Evolutionary conservation across 2,329 filamentous ascomycete genomes (phyloP).

Genomic region (Ophiostoma ips): DNA sequence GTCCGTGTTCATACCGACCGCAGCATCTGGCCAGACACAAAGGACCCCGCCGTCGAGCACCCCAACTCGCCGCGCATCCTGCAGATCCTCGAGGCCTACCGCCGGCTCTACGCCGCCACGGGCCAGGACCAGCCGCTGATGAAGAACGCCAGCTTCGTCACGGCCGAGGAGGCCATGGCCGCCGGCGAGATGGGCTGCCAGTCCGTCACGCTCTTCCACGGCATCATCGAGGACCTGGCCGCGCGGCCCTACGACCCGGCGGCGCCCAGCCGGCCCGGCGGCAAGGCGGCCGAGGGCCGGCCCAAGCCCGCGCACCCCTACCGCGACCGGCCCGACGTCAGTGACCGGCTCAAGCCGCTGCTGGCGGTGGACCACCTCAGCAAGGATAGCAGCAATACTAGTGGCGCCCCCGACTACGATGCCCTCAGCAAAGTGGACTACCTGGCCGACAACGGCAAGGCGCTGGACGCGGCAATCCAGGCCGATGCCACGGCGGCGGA

Average conservation of each 20-base stretch:
- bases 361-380: constrained; percentile 26
- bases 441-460: constrained; percentile 29
- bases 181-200: constrained; percentile 32
- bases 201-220: constrained; percentile 29
- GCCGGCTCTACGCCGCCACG: constrained; percentile 29
- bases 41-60: constrained; percentile 32
- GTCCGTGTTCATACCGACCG: constrained; percentile 28
- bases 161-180: constrained; percentile 30
- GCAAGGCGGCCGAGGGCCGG: constrained; percentile 15
- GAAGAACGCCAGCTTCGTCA: constrained; percentile 33
- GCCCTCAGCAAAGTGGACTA: constrained; percentile 28
- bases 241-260: constrained; percentile 19
- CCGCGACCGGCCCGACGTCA: constrained; percentile 19
- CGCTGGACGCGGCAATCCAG: constrained; percentile 28
- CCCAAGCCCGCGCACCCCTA: constrained; percentile 29
- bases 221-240: constrained; percentile 24
- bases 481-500: constrained; percentile 24
- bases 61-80: constrained; percentile 32
- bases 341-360: constrained; percentile 22
- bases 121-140: constrained; percentile 34
- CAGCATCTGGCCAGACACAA: constrained; percentile 30
- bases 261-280: constrained; percentile 22
- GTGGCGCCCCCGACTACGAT: constrained; percentile 14
- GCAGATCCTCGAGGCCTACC: constrained; percentile 34
- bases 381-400: constrained; percentile 17